Conservation (phyloP, 2,329 filamentous ascomycete species). For the Verticillium tricorpus region DNA sequence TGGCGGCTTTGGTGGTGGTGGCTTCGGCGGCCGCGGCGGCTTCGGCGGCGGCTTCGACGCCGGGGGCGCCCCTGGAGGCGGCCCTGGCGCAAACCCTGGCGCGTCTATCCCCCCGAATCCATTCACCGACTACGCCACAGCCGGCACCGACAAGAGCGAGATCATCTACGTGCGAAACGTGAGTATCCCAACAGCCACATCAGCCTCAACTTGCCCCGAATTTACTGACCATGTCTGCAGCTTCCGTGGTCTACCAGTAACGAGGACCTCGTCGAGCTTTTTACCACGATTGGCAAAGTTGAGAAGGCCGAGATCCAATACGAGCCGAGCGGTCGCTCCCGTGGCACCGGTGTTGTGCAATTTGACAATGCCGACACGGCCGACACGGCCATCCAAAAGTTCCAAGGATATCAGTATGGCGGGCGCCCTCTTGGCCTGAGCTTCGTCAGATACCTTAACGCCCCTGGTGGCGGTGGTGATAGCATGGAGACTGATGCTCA, state of each 20-base stretch:
- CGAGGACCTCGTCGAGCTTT: constrained; percentile 92
- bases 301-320: constrained; percentile 99
- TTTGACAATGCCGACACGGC: constrained; percentile 82
- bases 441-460: constrained; percentile 87
- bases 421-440: constrained; percentile 88
- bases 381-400: constrained; percentile 92
- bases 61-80: constrained; percentile 45
- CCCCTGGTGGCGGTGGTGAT: constrained; percentile 54
- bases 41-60: constrained; percentile 37
- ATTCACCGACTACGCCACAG: constrained; percentile 89
- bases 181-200: constrained; percentile 36
- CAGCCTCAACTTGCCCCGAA: background rate
- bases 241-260: constrained; percentile 99
- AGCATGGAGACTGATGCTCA: constrained; percentile 80
- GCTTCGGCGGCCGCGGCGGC: constrained; percentile 37
- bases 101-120: constrained; percentile 66
- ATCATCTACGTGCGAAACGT: constrained; percentile 96
- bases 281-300: constrained; percentile 96
- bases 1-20: constrained; percentile 36
- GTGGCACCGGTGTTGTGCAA: constrained; percentile 92
- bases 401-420: constrained; percentile 96
- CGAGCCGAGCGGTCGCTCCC: constrained; percentile 90
- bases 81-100: constrained; percentile 32
- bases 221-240: constrained; percentile 40
- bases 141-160: constrained; percentile 77